phyloP scores from a whole-genome alignment of 148 eudicot genomes.

The Chenopodium formosanum region DNA sequence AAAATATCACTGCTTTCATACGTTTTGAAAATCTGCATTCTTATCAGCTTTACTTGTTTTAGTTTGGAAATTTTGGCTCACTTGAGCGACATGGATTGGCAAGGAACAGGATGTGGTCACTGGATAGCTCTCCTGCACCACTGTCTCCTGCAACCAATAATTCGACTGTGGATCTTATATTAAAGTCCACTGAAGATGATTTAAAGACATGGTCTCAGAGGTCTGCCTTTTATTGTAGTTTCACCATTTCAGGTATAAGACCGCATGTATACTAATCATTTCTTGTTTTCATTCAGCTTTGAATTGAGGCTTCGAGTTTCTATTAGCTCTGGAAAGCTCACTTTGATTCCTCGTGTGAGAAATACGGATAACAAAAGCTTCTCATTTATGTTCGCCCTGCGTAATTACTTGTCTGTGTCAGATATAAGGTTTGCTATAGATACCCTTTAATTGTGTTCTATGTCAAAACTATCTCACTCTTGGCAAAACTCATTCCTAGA shows the following conservation, averaged over 20 bases:
- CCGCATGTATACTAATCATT: not conserved
- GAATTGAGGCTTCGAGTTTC: constrained; percentile 68
- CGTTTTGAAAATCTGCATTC: constrained; percentile 7
- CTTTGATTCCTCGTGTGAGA: constrained; percentile 77
- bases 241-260: not conserved
- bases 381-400: constrained; percentile 68
- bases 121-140: constrained; percentile 64
- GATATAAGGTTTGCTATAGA: constrained; percentile 65
- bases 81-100: constrained; percentile 86
- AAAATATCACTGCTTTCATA: not conserved
- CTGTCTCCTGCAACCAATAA: constrained; percentile 53
- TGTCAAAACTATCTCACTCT: no score
- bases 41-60: constrained; percentile 27
- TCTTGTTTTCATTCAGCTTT: constrained; percentile 44
- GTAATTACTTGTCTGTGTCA: constrained; percentile 65
- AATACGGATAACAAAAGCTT: constrained; percentile 67
- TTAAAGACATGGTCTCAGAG: constrained; percentile 68
- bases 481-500: not conserved
- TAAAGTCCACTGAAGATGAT: constrained; percentile 71
- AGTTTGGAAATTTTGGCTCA: constrained; percentile 79
- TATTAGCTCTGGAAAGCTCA: constrained; percentile 66
- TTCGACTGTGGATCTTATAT: constrained; percentile 66
- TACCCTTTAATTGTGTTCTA: not conserved
- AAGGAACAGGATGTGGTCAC: constrained; percentile 77
- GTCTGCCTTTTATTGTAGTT: constrained; percentile 27